These are phyloP conservation scores for Dactylellina drechsleri DNA, from an alignment of 2,329 filamentous ascomycete genomes.

Conservation along the genomic window DNA sequence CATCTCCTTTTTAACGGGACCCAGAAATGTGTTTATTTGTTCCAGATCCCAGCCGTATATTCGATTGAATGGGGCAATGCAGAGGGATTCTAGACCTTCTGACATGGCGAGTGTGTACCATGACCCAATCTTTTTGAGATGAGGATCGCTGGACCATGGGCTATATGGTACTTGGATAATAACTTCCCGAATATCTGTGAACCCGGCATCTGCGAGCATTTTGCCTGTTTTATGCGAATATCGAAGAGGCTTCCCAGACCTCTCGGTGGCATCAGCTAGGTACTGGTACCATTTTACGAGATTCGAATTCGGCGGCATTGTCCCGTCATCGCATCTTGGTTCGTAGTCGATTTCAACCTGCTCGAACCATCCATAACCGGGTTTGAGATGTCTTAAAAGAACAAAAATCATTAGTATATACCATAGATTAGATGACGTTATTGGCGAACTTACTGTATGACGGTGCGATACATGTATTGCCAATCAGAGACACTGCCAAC, in stretches of 20 bases:
- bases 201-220: conserved; percentile 76
- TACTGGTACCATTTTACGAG: conserved; percentile 76
- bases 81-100: conserved; percentile 77
- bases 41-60: conserved; percentile 70
- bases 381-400: conserved; percentile 74
- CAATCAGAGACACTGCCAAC: conserved; percentile 81
- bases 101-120: conserved; percentile 86
- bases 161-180: conserved; percentile 77
- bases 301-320: conserved; percentile 68
- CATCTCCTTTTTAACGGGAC: conserved; percentile 74
- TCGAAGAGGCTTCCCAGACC: conserved; percentile 72
- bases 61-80: conserved; percentile 76
- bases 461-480: conserved; percentile 76
- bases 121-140: conserved; percentile 74
- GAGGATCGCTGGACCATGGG: conserved; percentile 74
- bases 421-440: too few relatives aligned
- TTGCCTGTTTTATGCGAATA: conserved; percentile 71
- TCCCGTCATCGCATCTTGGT: conserved; percentile 76
- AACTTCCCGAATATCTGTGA: conserved; percentile 79
- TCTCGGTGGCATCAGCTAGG: conserved; percentile 74
- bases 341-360: conserved; percentile 89
- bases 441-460: conserved; percentile 69
- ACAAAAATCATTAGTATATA: not conserved
- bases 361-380: conserved; percentile 79
- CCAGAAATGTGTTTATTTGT: conserved; percentile 72